Conservation (phyloP, 208 protist genomes). For the Trypanosoma avium region DNA sequence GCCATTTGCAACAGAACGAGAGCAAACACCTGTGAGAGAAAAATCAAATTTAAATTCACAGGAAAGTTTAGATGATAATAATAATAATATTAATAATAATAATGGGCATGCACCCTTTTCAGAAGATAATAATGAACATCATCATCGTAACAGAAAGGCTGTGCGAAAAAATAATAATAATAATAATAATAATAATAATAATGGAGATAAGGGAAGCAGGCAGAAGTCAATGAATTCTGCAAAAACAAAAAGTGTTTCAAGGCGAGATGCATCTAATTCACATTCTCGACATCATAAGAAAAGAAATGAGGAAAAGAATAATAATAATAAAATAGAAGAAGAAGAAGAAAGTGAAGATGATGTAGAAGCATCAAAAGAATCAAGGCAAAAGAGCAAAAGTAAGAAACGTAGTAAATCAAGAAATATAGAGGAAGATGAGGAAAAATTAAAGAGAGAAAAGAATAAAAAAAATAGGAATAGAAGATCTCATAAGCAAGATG, state of each 20-base stretch:
- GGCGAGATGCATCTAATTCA: too few relatives aligned
- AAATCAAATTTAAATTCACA: not conserved
- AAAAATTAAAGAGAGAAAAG: conserved; percentile 9
- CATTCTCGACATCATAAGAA: too few relatives aligned
- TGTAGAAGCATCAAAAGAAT: not conserved
- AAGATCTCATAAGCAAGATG: not conserved
- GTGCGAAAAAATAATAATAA: too few relatives aligned
- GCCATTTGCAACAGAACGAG: not conserved
- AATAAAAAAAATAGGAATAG: not conserved
- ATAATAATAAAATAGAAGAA: conserved; percentile 11
- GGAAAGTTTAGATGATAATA: not conserved
- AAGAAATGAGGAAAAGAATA: conserved; percentile 7
- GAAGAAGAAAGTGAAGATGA: conserved; percentile 1
- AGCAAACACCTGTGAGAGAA: not conserved
- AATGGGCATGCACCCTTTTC: too few relatives aligned
- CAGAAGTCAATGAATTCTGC: conserved; percentile 7
- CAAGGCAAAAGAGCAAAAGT: not conserved
- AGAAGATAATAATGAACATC: too few relatives aligned
- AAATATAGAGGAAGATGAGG: not conserved
- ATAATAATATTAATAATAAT: too few relatives aligned
- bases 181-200: not conserved
- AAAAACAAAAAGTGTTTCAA: conserved; percentile 41
- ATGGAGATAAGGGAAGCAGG: not conserved
- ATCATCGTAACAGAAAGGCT: too few relatives aligned
- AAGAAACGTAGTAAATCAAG: not conserved